Base-by-base conservation (phyloP, 176 grass and related monocot species). In the Carex parvula region DNA sequence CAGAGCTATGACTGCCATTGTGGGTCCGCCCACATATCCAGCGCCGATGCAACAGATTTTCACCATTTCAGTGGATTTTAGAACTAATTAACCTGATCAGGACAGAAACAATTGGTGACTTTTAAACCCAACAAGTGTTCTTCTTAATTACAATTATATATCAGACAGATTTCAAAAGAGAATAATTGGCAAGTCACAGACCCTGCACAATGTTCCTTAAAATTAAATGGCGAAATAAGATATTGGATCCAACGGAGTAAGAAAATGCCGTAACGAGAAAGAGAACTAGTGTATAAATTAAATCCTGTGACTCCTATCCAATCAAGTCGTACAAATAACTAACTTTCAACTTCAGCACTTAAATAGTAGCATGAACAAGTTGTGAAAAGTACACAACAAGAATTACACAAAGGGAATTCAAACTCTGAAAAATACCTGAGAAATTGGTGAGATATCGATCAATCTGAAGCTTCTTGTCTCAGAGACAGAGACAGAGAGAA, bases 11-110 rank as follows among this genome's bases (percentile, higher is more conserved):
- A 97, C 91, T 12, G 94, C 94, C 94, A 97, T 97, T 44, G 94
- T 97, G 21, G 94, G 94, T 39, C 94, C 94, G 10, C 94, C 94
- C 4, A 97, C 94, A 56, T 97, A 97, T 29, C 94, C 94, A 87
- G 94, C 94, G 56, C 94, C 94, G 55, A 97, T 93, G 89, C 94
- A 97, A 88, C 94, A 97, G 62, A 97, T 97, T 89, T 97, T 97
- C 89, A 97, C 94, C 94, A 97, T 97, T 81, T 89, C 83, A 62
- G 29, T 81, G 8, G 59, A 4, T 74, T 39, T 60, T 30, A 74
- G 48, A 53, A 75, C 21, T 53, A 53, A 74, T 11, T 52, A 20
- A 75, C 44, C 20, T 15, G 70, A 24, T 75, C 70, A 53, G 46
- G 21, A 26, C 46, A 15, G 5, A 70, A 41, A 24, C 39, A 46